phyloP scores from a whole-genome alignment of 129 eudicot species.

The Escallonia herrerae region DNA sequence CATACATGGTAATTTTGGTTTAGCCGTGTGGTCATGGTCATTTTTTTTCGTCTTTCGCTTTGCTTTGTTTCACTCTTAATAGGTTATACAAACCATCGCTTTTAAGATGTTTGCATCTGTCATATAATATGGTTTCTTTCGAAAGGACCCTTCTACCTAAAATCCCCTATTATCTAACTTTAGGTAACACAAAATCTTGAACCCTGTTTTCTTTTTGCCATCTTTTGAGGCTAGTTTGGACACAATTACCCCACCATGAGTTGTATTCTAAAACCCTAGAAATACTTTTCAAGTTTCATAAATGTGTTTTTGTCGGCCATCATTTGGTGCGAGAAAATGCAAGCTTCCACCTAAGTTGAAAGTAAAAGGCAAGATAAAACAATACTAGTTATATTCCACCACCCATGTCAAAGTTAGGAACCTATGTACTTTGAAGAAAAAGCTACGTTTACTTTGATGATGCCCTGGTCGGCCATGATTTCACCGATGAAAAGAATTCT shows the following conservation, averaged over 20 bases:
- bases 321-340: slow-evolving; percentile 24
- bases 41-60: too few relatives aligned
- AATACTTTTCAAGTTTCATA: slow-evolving; percentile 33
- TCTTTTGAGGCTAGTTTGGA: slow-evolving; percentile 27
- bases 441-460: slow-evolving; percentile 21
- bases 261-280: slow-evolving; percentile 14
- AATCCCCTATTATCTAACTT: slow-evolving; percentile 5
- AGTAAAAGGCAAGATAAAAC: slow-evolving; percentile 9
- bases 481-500: slow-evolving; percentile 13
- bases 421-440: slow-evolving; percentile 23
- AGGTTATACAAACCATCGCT: too few relatives aligned
- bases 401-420: slow-evolving; percentile 17
- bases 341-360: slow-evolving; percentile 5
- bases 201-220: slow-evolving; percentile 21
- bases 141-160: slow-evolving; percentile 8
- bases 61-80: too few relatives aligned
- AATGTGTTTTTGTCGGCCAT: slow-evolving; percentile 53
- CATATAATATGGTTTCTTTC: slow-evolving; percentile 6
- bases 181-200: slow-evolving; percentile 41
- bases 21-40: too few relatives aligned
- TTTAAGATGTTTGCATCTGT: not conserved
- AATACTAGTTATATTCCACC: slow-evolving; percentile 8
- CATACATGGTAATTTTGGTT: too few relatives aligned
- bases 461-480: slow-evolving; percentile 39
- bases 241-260: slow-evolving; percentile 41